Evolutionary conservation across 805 yeast genomes (phyloP).

Genomic region (Jamesozyma spencerorum): DNA sequence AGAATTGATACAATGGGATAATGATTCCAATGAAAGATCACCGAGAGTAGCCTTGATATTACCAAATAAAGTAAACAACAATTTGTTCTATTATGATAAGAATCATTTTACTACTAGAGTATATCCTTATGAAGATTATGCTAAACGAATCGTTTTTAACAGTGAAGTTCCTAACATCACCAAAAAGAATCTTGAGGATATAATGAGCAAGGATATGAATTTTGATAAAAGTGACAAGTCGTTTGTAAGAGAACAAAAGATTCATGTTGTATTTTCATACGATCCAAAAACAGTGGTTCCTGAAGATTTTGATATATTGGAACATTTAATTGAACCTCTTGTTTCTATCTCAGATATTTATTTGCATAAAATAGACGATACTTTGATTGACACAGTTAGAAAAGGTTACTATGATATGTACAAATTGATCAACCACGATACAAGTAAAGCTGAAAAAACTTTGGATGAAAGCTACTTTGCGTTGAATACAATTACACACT

Average conservation of each 20-base stretch:
- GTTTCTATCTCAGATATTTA: constrained; percentile 50
- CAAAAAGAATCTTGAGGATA: constrained; percentile 6
- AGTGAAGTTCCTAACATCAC: constrained; percentile 32
- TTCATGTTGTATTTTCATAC: constrained; percentile 46
- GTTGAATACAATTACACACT: constrained; percentile 46
- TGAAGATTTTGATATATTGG: constrained; percentile 57
- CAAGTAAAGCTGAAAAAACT: constrained; percentile 24
- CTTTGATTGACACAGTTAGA: constrained; percentile 36
- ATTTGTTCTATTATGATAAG: constrained; percentile 17
- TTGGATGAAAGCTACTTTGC: constrained; percentile 40
- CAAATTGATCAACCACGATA: constrained; percentile 38
- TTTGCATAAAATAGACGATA: constrained; percentile 45
- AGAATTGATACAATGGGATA: constrained; percentile 21
- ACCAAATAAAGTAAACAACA: constrained; percentile 33
- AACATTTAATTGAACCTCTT: constrained; percentile 50
- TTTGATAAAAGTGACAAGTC: constrained; percentile 15
- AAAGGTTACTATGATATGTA: constrained; percentile 29
- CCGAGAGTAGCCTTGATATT: constrained; percentile 46
- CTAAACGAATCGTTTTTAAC: constrained; percentile 40
- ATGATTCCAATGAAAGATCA: constrained; percentile 10
- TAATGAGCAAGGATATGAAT: constrained; percentile 14
- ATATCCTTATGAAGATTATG: constrained; percentile 35
- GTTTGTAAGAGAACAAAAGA: constrained; percentile 15
- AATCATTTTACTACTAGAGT: constrained; percentile 18
- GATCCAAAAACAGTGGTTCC: constrained; percentile 35